Conservation (phyloP, 2,329 filamentous ascomycete genomes). For the Fusarium sp. region DNA sequence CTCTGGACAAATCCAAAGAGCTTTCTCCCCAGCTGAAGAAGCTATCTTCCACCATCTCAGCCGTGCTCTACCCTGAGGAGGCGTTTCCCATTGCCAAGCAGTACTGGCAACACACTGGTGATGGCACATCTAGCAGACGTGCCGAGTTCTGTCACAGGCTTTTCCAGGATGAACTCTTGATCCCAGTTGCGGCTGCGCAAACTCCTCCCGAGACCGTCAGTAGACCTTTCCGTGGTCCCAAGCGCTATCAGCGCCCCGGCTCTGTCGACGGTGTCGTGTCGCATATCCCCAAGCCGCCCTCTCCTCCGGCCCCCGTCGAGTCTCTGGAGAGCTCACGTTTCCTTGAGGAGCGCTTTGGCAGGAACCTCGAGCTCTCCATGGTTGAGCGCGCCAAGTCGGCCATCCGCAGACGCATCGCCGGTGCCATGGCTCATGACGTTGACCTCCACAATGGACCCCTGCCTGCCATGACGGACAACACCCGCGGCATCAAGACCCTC, state of each 20-base stretch:
- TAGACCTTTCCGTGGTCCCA: slow-evolving; percentile 75
- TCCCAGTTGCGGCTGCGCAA: slow-evolving; percentile 45
- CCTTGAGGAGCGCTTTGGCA: slow-evolving; percentile 92
- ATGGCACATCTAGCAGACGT: slow-evolving; percentile 89
- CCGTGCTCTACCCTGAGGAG: slow-evolving; percentile 77
- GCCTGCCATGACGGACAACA: slow-evolving; percentile 53
- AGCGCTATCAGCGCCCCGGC: slow-evolving; percentile 76
- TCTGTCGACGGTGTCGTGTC: slow-evolving; percentile 49
- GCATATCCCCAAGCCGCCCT: slow-evolving; percentile 30
- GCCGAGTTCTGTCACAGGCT: slow-evolving; percentile 89
- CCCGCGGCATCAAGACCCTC: slow-evolving; percentile 72
- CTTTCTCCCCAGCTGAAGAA: slow-evolving; percentile 64
- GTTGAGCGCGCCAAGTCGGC: slow-evolving; percentile 87
- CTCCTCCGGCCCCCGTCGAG: slow-evolving; percentile 49
- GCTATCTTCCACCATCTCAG: slow-evolving; percentile 71
- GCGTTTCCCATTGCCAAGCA: slow-evolving; percentile 83
- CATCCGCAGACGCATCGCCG: slow-evolving; percentile 88
- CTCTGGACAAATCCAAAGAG: slow-evolving; percentile 67
- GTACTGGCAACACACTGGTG: slow-evolving; percentile 97
- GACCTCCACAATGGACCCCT: slow-evolving; percentile 57
- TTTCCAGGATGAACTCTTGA: slow-evolving; percentile 74
- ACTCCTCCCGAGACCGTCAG: slow-evolving; percentile 42
- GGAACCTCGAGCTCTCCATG: slow-evolving; percentile 85
- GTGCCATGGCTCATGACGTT: slow-evolving; percentile 79
- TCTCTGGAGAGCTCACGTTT: slow-evolving; percentile 80